Evolutionary conservation across 2,329 filamentous ascomycete genomes (phyloP), one percentile per base, ranked within the genome.

Genomic region (Chaetomiaceae sp.): DNA sequence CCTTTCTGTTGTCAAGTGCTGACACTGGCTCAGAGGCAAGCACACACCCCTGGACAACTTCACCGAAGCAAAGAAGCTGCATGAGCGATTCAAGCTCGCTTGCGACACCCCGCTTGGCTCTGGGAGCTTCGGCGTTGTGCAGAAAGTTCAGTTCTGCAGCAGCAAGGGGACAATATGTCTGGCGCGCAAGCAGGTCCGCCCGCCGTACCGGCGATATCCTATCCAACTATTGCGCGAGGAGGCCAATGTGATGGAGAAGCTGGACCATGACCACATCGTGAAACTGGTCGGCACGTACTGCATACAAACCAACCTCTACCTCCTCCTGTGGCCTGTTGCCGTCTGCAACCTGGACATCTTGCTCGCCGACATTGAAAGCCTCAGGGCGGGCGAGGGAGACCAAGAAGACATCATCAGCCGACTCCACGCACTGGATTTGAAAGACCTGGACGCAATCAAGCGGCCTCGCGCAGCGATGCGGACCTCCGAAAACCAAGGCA

Each of bases 251-350:
- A 76, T 77, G 74, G 71, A 74, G 53, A 70, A 70, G 53, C 66
- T 78, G 8, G 69, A 71, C 36, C 75, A 78, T 56, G 69, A 71
- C 41, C 75, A 77, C 59, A 73, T 78, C 42, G 69, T 77, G 51
- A 73, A 70, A 59, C 62, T 77, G 20, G 69, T 77, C 16, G 75
- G 74, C 2, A 73, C 75, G 1, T 78, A 78, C 57, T 71, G 71
- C 36, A 65, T 68, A 5, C 67, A 67, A 21, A 64, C 61, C 9
- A 67, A 69, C 53, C 60, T 78, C 4, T 76, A 72, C 51, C 62
- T 78, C 10, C 66, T 77, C 36, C 67, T 76, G 27, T 77, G 74
- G 69, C 75, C 75, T 10, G 74, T 71, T 23, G 75, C 74, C 18
- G 66, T 73, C 6, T 77, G 74, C 64, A 75, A 73, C 55, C 61